Conservation (phyloP, 371 early-diverging fungal species). For the Syncephalastrum contaminatum region DNA sequence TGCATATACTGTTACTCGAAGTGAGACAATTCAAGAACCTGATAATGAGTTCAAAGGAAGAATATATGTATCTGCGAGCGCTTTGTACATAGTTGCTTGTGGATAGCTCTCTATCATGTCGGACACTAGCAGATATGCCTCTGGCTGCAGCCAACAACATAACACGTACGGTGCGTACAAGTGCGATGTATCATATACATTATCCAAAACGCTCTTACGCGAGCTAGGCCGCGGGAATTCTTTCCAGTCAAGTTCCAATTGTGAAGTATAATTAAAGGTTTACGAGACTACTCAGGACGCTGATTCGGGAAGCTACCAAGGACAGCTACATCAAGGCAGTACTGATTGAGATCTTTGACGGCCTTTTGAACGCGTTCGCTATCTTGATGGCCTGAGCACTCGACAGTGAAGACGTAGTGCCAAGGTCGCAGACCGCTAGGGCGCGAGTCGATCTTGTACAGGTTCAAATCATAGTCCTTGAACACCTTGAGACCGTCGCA, state of each 20-base stretch:
- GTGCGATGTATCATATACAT: too few relatives aligned
- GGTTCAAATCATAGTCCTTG: conserved; percentile 77
- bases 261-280: not conserved
- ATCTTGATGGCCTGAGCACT: conserved; percentile 78
- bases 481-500: conserved; percentile 84
- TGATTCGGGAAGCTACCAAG: conserved; percentile 86
- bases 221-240: too few relatives aligned
- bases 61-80: too few relatives aligned
- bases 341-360: conserved; percentile 63
- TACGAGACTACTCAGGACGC: conserved; percentile 40
- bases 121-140: too few relatives aligned
- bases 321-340: conserved; percentile 73
- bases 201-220: not conserved
- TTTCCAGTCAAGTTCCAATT: not conserved
- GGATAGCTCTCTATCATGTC: too few relatives aligned
- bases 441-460: conserved; percentile 91
- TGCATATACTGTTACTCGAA: too few relatives aligned
- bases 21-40: too few relatives aligned
- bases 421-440: conserved; percentile 82
- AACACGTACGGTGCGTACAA: too few relatives aligned
- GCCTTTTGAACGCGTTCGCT: conserved; percentile 64
- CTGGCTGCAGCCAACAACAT: too few relatives aligned
- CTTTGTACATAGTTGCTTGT: too few relatives aligned
- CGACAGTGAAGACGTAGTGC: conserved; percentile 93
- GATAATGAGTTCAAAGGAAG: too few relatives aligned